phyloP scores from a whole-genome alignment of 768 basidiomycete genomes.

The Pholiota molesta region DNA sequence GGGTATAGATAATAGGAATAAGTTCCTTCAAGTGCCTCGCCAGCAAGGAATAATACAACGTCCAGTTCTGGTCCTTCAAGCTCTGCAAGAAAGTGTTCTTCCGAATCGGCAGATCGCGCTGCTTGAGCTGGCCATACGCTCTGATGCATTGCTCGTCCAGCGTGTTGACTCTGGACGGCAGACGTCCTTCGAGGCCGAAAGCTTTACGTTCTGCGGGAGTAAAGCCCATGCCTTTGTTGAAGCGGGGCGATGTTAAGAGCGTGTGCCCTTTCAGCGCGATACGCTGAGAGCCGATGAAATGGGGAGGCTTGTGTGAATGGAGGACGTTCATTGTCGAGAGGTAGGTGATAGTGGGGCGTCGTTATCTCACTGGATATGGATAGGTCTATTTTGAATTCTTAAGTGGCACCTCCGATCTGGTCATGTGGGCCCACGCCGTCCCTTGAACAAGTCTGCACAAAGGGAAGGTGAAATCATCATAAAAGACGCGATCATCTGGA shows the following conservation, averaged over 20 bases:
- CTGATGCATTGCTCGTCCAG: conserved; percentile 78
- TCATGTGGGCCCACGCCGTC: no score
- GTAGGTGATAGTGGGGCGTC: not conserved
- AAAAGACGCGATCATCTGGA: not conserved
- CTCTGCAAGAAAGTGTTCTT: conserved; percentile 82
- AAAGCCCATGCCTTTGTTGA: conserved; percentile 85
- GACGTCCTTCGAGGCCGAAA: conserved; percentile 61
- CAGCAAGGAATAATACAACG: conserved; percentile 75
- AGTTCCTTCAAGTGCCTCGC: conserved; percentile 61
- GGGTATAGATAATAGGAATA: conserved; percentile 79
- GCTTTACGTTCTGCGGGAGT: conserved; percentile 63
- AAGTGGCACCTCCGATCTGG: no score
- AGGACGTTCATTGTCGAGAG: conserved; percentile 14
- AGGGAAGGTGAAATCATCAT: not conserved
- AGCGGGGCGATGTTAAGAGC: conserved; percentile 65
- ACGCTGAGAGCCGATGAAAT: conserved; percentile 28
- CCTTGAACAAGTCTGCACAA: not conserved
- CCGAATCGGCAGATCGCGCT: conserved; percentile 35
- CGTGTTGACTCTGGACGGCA: conserved; percentile 56
- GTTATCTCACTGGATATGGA: not conserved
- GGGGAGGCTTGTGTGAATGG: conserved; percentile 24
- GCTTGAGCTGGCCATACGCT: conserved; percentile 66
- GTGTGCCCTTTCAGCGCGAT: conserved; percentile 64
- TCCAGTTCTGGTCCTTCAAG: conserved; percentile 80
- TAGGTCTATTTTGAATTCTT: not conserved